Base-by-base conservation (phyloP, 129 eudicot genomes). In the Daucus carota region DNA sequence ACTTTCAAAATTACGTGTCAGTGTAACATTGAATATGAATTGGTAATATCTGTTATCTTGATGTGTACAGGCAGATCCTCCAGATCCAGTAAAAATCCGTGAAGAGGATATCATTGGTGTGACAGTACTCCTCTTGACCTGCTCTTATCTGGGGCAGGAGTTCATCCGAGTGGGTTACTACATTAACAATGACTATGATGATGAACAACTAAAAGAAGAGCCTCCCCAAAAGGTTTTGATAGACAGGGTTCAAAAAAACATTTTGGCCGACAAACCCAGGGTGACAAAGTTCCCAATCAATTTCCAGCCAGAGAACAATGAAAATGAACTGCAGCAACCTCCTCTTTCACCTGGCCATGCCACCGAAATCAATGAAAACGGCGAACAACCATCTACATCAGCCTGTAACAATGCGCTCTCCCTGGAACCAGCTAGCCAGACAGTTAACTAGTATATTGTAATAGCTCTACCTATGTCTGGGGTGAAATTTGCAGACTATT, bases 111-210 rank as follows among this genome's bases (percentile, higher is more conserved):
- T 89, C 26, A 86, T 89, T 5, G 95, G 95, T 65, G 95, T 86
- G 22, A 89, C 95, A 1, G 95, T 89, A 3, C 79, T 89, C 46
- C 82, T 89, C 31, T 81, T 89, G 83, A 89, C 95, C 59, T 89
- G 95, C 78, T 89, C 95, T 41, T 89, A 89, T 80, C 12, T 86
- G 62, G 95, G 91, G n/a, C 95, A 89, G 80, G 95, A 89, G 65
- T 89, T 89, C 69, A 78, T 89, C 43, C 83, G 95, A 47, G 95
- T 89, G 8, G 95, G 95, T 24, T 89, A 89, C 48, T 86, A 89
- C 75, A 87, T 89, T 31, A 89, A 89, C 87, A 86, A 89, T 42
- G 95, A 89, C 76, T 89, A 89, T 20, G 95, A 84, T 24, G 94
- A 89, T 47, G 95, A 86, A 71, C 84, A 89, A 41, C 76, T 89